These are phyloP conservation scores for Thielaviopsis musarum DNA, from an alignment of 2,329 filamentous ascomycete genomes.

Conservation along the genomic window DNA sequence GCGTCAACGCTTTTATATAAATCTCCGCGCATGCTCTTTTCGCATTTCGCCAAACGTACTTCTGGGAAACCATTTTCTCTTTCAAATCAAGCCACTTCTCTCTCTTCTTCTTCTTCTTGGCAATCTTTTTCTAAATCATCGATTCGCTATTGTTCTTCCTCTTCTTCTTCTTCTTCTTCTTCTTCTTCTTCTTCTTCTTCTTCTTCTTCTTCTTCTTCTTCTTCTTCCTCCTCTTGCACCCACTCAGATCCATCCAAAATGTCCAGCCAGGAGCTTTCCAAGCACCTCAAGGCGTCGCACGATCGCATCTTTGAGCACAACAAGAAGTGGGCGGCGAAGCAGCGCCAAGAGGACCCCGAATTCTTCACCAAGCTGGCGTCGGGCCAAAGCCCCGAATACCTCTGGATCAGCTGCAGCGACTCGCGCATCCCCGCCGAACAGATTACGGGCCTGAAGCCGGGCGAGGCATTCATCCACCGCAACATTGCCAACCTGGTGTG, in stretches of 20 bases:
- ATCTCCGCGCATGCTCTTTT: not conserved
- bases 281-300: conserved; percentile 45
- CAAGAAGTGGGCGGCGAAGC: conserved; percentile 44
- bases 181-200: not conserved
- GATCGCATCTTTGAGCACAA: conserved; percentile 55
- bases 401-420: conserved; percentile 87
- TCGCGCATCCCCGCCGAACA: conserved; percentile 83
- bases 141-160: not conserved
- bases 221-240: not conserved
- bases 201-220: not conserved
- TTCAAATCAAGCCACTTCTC: not conserved
- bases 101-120: not conserved
- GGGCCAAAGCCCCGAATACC: conserved; percentile 53
- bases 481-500: conserved; percentile 86
- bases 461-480: conserved; percentile 84
- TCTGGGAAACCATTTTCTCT: not conserved
- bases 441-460: conserved; percentile 67
- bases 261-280: conserved; percentile 1
- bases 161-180: not conserved
- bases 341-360: conserved; percentile 39
- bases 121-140: not conserved
- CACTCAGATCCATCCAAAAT: not conserved
- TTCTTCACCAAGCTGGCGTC: conserved; percentile 48
- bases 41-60: not conserved
- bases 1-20: not conserved